These are phyloP conservation scores for Orobanche coerulescens DNA, from an alignment of 257 asterid species.

Conservation along the genomic window DNA sequence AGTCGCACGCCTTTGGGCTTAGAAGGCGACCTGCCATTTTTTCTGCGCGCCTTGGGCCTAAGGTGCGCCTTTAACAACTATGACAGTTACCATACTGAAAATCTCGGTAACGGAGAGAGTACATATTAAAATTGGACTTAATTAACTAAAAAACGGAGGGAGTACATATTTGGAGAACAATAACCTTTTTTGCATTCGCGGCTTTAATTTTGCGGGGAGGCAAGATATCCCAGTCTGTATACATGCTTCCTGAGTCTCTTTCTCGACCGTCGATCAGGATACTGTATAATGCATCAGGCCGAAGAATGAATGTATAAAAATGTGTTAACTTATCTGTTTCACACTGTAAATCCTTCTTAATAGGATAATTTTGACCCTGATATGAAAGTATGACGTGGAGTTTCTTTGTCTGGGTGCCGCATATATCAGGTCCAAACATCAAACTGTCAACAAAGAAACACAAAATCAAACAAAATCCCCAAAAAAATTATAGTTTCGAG, in stretches of 20 bases:
- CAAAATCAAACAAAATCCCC: no score
- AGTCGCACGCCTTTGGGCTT: no score
- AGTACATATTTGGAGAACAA: neutral
- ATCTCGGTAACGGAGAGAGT: no score
- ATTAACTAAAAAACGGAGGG: neutral
- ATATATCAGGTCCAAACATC: slow-evolving; percentile 98
- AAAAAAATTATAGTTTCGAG: no score
- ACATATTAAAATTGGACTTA: neutral
- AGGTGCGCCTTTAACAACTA: no score
- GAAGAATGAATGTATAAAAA: slow-evolving; percentile 79
- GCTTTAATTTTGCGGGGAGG: slow-evolving; percentile 85
- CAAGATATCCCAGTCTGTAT: slow-evolving; percentile 87
- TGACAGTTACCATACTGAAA: no score
- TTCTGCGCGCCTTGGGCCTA: no score
- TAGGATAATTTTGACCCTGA: slow-evolving; percentile 81
- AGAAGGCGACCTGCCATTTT: no score
- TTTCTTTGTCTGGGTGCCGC: slow-evolving; percentile 91
- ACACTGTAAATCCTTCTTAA: slow-evolving; percentile 85
- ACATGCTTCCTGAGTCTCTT: slow-evolving; percentile 84
- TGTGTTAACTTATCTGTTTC: slow-evolving; percentile 92
- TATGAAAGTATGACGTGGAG: slow-evolving; percentile 75
- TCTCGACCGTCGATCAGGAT: slow-evolving; percentile 78
- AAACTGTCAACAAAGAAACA: slow-evolving; percentile 41
- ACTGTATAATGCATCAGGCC: slow-evolving; percentile 85
- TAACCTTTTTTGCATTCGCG: slow-evolving; percentile 63